A percentile compares a stretch with the other conserved stretches of the same genome.
Evolutionary conservation across 108 stramenopile species (phyloP).

Genomic region (Mayamaea pseudoterrestris): DNA sequence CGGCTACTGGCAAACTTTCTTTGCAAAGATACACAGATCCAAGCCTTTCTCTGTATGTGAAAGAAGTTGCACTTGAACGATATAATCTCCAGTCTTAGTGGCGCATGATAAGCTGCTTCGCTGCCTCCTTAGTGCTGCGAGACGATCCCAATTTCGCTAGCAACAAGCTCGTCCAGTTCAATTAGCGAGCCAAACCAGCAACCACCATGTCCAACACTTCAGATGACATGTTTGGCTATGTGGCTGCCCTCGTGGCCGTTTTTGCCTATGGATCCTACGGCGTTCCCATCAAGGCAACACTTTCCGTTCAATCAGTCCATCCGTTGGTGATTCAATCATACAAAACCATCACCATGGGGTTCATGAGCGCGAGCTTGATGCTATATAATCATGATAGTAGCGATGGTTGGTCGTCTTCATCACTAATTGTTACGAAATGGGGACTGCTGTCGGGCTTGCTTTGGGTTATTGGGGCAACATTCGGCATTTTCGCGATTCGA

Average conservation of each 20-base stretch:
- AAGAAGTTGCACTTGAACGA: no score
- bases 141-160: no score
- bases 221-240: constrained; percentile 36
- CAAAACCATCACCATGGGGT: constrained; percentile 40
- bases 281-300: constrained; percentile 43
- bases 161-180: no score
- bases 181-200: no score
- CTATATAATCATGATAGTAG: constrained; percentile 24
- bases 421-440: constrained; percentile 44
- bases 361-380: constrained; percentile 33
- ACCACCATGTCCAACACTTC: constrained; percentile 13
- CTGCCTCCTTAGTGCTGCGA: no score
- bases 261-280: constrained; percentile 46
- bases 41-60: no score
- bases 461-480: constrained; percentile 37
- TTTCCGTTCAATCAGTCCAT: constrained; percentile 42
- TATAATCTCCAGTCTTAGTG: no score
- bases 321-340: constrained; percentile 50
- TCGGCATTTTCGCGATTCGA: constrained; percentile 30
- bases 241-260: constrained; percentile 33
- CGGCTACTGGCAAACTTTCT: no score
- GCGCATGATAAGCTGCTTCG: no score
- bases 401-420: no score
- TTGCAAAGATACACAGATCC: no score
- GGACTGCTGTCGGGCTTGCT: constrained; percentile 60